Evolutionary conservation across 805 yeast genomes (phyloP), one percentile per base, ranked within the genome.

Genomic region (Tetrapisispora arboricola): DNA sequence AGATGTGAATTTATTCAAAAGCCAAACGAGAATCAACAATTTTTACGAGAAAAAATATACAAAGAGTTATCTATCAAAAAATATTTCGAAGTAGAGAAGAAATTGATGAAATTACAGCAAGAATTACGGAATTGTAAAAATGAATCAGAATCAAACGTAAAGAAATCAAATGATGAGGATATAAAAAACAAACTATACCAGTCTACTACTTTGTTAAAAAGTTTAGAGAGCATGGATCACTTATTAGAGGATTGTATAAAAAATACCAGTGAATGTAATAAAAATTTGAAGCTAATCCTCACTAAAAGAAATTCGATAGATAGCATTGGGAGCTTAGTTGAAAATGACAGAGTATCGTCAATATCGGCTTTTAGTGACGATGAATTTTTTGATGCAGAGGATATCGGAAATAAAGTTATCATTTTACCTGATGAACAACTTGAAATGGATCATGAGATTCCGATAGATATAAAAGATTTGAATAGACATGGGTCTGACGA

Each of bases 301-400:
- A 13, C 22, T 13, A 21, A 24, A 44, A 40, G 34, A 15, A 21
- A 13, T 21, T 32, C 36, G 8, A 32, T 32, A 5, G 24, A 20
- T 4, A 32, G 18, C n/a, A 32, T 3, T 32, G 21, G 15, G 15
- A 20, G 17, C 19, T 19, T 22, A n/a, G 16, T 13, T 21, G 17
- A 20, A 12, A 16, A 39, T 15, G 46, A 43, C 25, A 32, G 45
- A 31, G 11, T 45, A 15, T 45, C 57, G 1, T 40, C 59, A 10
- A 30, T 51, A 4, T 53, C 64, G 2, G 44, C 40, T 5, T 65
- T 73, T 4, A 53, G 72, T 3, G 61, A 72, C 3, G 74, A 72
- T 34, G 78, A 75, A 38, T 78, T 70, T 50, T 77, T 60, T 52
- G 94, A 84, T 63, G 94, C 94, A 1, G 70, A 70, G 38, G 90